Evolutionary conservation across 352 stramenopile species (phyloP).

Genomic region (Phytophthora macrochlamydospora): DNA sequence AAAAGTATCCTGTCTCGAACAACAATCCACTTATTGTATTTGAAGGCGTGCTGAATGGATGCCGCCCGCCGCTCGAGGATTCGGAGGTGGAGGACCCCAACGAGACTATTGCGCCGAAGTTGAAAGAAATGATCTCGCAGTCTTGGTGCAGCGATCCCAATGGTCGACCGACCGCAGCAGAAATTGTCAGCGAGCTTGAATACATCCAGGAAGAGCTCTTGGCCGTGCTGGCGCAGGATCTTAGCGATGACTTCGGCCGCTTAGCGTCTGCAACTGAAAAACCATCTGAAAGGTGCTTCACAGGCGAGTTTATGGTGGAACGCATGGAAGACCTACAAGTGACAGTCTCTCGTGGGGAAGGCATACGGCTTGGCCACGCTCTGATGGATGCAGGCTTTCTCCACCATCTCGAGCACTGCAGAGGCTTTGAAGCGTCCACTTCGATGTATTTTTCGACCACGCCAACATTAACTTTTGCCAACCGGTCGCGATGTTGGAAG

Average conservation of each 20-base stretch:
- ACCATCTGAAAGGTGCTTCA: constrained; percentile 37
- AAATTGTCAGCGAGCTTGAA: constrained; percentile 58
- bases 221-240: constrained; percentile 44
- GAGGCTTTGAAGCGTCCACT: constrained; percentile 37
- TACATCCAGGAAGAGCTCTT: constrained; percentile 67
- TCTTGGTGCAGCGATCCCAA: constrained; percentile 62
- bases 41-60: constrained; percentile 50
- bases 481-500: constrained; percentile 46
- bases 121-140: constrained; percentile 66
- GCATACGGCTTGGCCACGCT: constrained; percentile 51
- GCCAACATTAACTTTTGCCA: constrained; percentile 48
- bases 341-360: constrained; percentile 31
- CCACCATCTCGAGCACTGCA: constrained; percentile 52
- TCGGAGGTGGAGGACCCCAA: constrained; percentile 7
- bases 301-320: constrained; percentile 32
- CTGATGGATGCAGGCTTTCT: constrained; percentile 70
- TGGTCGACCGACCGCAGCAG: constrained; percentile 46
- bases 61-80: constrained; percentile 48
- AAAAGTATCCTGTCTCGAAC: constrained; percentile 51
- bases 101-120: constrained; percentile 30
- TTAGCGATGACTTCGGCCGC: constrained; percentile 48
- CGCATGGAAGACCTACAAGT: constrained; percentile 44
- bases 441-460: constrained; percentile 64
- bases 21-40: constrained; percentile 59
- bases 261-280: constrained; percentile 16